These are phyloP conservation scores for Fomitopsis schrenkii DNA, from an alignment of 1,284 basidiomycete species.

Conservation along the genomic window DNA sequence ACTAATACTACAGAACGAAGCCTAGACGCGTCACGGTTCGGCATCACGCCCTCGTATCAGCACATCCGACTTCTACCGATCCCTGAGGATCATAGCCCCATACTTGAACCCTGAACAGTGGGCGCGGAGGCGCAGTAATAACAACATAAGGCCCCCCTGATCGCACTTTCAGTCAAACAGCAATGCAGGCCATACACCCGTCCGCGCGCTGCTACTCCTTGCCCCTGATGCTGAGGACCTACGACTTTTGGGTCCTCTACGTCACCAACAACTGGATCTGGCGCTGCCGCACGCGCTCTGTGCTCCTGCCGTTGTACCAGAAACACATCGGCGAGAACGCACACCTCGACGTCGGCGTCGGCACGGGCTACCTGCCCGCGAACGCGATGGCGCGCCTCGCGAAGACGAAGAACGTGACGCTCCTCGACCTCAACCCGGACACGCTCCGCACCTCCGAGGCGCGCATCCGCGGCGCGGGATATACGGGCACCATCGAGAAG, in stretches of 20 bases:
- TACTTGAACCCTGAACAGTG: no score
- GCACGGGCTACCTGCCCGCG: slow-evolving; percentile 23
- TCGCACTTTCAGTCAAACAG: no score
- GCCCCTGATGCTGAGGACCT: neutral
- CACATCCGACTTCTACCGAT: no score
- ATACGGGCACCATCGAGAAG: slow-evolving; percentile 14
- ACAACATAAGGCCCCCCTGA: no score
- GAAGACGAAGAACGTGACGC: slow-evolving; percentile 14
- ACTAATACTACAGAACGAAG: no score
- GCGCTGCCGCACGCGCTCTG: slow-evolving; percentile 16
- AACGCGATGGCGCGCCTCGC: slow-evolving; percentile 8
- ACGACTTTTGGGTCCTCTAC: neutral
- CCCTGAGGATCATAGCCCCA: no score
- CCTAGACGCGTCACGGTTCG: no score
- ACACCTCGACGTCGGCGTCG: slow-evolving; percentile 23
- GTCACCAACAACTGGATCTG: slow-evolving; percentile 8
- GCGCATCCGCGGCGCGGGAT: slow-evolving; percentile 14
- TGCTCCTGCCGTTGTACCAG: slow-evolving; percentile 21
- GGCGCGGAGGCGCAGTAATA: no score
- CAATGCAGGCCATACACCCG: no score
- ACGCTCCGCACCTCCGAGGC: slow-evolving; percentile 12
- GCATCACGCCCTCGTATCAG: no score
- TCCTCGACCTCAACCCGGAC: slow-evolving; percentile 20
- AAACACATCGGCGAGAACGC: slow-evolving; percentile 13
- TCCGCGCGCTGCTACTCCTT: no score